Base-by-base conservation (phyloP, 164 flowering plant genomes). In the Dillenia suffruticosa region DNA sequence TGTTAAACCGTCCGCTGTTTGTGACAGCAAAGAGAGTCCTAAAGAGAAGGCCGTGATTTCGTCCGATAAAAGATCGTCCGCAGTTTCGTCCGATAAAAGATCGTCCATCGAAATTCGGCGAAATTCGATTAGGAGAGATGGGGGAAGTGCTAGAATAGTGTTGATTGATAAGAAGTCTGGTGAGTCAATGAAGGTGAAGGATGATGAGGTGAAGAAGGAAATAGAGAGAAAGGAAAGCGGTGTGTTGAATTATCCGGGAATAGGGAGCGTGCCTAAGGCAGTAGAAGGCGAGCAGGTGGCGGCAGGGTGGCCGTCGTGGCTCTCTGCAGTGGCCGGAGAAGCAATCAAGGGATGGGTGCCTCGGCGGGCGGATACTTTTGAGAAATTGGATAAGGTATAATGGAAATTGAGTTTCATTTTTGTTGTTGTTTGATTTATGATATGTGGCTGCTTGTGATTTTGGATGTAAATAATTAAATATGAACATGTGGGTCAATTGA, bases 221-320 rank as follows among this genome's bases (percentile, higher is more conserved):
- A 61, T 17, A 55, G 74, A 66, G 67, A 70, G 61, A 56, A 3
- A 62, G 63, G 83, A 70, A 56, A 54, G 51, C 54, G 17, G 9
- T 32, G 61, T 26, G 55, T 61, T 8, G 44, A 54, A 57, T 54
- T 59, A 59, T 57, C 78, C 74, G 3, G 54, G 72, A 10, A 46
- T 51, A 0, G 65, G 74, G 10, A 70, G 53, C 43, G 59, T 80
- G 3, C 74, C 74, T 0, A 81, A 72, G 46, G 71, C 65, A 40
- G 15, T 44, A 8, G 82, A 74, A 58, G 82, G 65, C 2, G 87
- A 85, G 70, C 88, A 70, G 58, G 74, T 83, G 12, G 86, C 84
- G 0, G 90, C 87, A 8, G 90, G 87, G 61, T 85, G 87, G 90
- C 90, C 90, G 9, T 52, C 78, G 44, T 83, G 90, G 90, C 82